These are phyloP conservation scores for Aspergillus bombycis DNA, from an alignment of 2,329 filamentous ascomycete species.

Conservation along the genomic window DNA sequence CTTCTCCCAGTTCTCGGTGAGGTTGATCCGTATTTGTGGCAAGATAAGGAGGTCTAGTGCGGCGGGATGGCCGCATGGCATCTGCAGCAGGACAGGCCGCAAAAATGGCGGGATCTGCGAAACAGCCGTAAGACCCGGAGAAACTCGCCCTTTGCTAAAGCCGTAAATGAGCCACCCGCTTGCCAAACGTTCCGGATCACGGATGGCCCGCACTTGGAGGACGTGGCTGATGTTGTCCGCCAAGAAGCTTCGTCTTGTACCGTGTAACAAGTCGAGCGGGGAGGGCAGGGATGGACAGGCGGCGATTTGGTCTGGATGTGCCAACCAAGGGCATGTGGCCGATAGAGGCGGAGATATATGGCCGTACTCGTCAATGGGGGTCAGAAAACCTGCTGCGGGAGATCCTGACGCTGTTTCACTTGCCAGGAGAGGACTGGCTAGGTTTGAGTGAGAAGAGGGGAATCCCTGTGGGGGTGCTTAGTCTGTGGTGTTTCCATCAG, in stretches of 20 bases:
- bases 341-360: background rate
- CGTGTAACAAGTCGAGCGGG: conserved; percentile 18
- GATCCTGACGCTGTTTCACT: background rate
- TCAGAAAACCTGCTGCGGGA: background rate
- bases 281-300: conserved; percentile 7
- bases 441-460: background rate
- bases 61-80: conserved; percentile 1
- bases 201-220: conserved; percentile 6
- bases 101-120: background rate
- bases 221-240: conserved; percentile 11
- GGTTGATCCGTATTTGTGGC: conserved; percentile 13
- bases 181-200: conserved; percentile 16
- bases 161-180: conserved; percentile 14
- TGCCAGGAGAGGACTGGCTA: background rate
- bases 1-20: conserved; percentile 9
- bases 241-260: conserved; percentile 16
- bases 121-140: conserved; percentile 1
- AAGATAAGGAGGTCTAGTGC: conserved; percentile 6
- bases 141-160: conserved; percentile 15
- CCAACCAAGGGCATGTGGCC: conserved; percentile 2
- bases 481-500: background rate
- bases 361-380: background rate
- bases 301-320: conserved; percentile 9
- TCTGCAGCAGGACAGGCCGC: conserved; percentile 2
- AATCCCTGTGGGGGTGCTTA: background rate